Evolutionary conservation across 495 filamentous ascomycete species (phyloP).

Genomic region (Xylaria castorea): DNA sequence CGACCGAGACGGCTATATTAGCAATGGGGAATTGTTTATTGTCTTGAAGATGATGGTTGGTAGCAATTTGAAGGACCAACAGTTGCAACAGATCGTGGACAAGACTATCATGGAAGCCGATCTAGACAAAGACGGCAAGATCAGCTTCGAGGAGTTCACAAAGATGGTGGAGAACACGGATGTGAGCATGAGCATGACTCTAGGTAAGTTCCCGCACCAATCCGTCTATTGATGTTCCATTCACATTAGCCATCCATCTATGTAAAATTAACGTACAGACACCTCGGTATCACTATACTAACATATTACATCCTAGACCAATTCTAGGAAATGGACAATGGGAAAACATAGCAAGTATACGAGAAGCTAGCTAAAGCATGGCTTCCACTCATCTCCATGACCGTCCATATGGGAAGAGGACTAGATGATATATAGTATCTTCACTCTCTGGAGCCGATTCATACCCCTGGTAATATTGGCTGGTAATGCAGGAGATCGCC

Average conservation of each 20-base stretch:
- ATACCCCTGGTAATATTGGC: neutral
- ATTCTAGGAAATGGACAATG: constrained; percentile 5
- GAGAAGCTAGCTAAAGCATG: neutral
- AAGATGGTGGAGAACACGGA: constrained; percentile 99
- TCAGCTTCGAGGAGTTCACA: constrained; percentile 98
- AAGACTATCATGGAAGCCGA: constrained; percentile 99
- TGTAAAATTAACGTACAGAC: neutral
- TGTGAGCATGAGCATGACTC: constrained; percentile 96
- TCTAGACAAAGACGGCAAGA: constrained; percentile 93
- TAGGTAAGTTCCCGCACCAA: constrained; percentile 67
- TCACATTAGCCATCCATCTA: neutral
- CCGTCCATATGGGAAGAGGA: neutral
- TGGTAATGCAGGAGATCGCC: neutral
- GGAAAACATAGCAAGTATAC: neutral
- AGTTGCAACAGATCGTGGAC: constrained; percentile 97
- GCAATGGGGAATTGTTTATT: constrained; percentile 98
- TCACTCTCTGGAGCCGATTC: neutral
- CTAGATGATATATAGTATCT: neutral
- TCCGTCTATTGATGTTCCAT: neutral
- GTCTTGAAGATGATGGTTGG: constrained; percentile 99
- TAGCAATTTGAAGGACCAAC: constrained; percentile 98
- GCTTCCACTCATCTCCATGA: neutral
- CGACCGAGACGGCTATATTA: constrained; percentile 97
- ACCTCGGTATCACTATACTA: neutral
- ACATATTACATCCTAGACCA: constrained; percentile 8